These are phyloP conservation scores for Candida xiaguanensis DNA, from an alignment of 805 yeast genomes.

Conservation along the genomic window DNA sequence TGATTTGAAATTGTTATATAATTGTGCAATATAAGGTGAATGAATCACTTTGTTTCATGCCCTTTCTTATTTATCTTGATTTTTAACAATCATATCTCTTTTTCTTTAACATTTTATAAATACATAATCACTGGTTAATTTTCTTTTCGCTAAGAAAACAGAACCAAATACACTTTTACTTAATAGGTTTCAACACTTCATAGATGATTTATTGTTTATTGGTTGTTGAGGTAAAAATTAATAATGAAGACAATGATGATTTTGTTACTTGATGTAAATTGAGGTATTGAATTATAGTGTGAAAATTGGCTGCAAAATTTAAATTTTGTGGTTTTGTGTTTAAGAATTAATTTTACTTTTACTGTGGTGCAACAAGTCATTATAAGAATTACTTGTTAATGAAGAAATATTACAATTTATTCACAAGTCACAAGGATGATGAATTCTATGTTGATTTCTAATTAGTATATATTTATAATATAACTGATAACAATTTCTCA, in stretches of 20 bases:
- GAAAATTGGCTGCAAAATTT: too few relatives aligned
- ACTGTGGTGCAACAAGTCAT: too few relatives aligned
- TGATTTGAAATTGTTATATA: slow-evolving; percentile 85
- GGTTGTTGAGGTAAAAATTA: slow-evolving; percentile 66
- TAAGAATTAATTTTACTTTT: too few relatives aligned
- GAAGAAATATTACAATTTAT: too few relatives aligned
- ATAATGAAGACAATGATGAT: slow-evolving; percentile 76
- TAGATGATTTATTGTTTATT: slow-evolving; percentile 52
- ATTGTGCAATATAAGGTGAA: slow-evolving; percentile 89
- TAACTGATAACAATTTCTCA: too few relatives aligned
- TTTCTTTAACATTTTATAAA: slow-evolving; percentile 91
- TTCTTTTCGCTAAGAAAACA: slow-evolving; percentile 80
- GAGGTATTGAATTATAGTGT: slow-evolving; percentile 3
- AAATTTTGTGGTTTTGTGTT: too few relatives aligned
- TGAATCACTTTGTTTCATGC: slow-evolving; percentile 93
- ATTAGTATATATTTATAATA: too few relatives aligned
- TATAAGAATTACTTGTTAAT: too few relatives aligned
- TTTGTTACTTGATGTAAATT: slow-evolving; percentile 20
- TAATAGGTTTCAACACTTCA: slow-evolving; percentile 85
- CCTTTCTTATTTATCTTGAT: slow-evolving; percentile 92
- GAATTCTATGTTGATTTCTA: too few relatives aligned
- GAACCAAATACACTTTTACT: slow-evolving; percentile 98
- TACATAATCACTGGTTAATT: slow-evolving; percentile 87
- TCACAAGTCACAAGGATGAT: too few relatives aligned
- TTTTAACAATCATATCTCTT: slow-evolving; percentile 94